These are phyloP conservation scores for Massariosphaeria phaeospora DNA, from an alignment of 495 filamentous ascomycete genomes.

Conservation along the genomic window DNA sequence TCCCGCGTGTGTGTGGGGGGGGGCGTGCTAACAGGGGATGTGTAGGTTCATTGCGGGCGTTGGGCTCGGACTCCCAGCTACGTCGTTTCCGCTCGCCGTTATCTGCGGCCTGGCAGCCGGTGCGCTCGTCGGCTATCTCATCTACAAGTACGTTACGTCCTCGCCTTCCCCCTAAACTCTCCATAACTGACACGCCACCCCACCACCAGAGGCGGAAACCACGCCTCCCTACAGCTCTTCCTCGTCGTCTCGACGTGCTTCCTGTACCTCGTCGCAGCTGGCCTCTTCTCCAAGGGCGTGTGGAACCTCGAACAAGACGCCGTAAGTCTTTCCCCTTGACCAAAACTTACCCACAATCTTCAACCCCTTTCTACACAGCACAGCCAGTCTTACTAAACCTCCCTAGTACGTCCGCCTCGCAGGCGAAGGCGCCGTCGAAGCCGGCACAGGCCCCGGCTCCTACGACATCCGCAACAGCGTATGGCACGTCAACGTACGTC, in stretches of 20 bases:
- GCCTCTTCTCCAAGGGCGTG: conserved; percentile 70
- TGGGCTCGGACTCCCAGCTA: conserved; percentile 65
- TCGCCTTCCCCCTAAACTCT: neutral
- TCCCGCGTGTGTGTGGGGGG: neutral
- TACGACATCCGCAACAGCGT: conserved; percentile 82
- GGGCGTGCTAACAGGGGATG: neutral
- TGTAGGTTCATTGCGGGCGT: conserved; percentile 78
- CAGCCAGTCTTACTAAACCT: too few species aligned
- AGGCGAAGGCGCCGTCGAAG: conserved; percentile 69
- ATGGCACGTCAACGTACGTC: conserved; percentile 84
- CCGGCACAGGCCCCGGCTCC: conserved; percentile 73
- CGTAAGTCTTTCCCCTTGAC: conserved; percentile 21
- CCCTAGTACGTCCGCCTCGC: conserved; percentile 63
- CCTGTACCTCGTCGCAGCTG: conserved; percentile 80
- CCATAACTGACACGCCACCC: conserved; percentile 12
- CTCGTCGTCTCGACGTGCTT: conserved; percentile 75
- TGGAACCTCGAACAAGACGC: conserved; percentile 62
- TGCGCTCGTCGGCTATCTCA: conserved; percentile 57
- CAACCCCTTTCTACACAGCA: too few species aligned
- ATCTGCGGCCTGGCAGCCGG: conserved; percentile 64
- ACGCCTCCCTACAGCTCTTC: conserved; percentile 69
- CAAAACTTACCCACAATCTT: too few species aligned
- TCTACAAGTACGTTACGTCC: conserved; percentile 63
- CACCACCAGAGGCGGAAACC: conserved; percentile 51
- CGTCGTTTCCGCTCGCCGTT: conserved; percentile 68